Conservation (phyloP, 352 stramenopile genomes). For the Phytophthora hybrid region DNA sequence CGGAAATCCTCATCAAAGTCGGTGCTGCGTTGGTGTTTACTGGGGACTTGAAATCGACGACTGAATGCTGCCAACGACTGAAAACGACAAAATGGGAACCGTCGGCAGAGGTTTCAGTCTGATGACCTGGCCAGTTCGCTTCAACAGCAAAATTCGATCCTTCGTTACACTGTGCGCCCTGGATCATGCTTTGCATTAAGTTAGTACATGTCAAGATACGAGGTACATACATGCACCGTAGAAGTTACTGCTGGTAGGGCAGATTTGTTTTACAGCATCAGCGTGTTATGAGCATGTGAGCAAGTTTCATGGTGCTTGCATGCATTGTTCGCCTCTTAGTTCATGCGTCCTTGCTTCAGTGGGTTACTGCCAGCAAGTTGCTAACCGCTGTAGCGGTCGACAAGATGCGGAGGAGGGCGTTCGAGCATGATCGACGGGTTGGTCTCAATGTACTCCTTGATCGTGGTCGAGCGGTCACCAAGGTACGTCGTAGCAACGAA, state of each 20-base stretch:
- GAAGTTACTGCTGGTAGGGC: no score
- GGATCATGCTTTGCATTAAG: not conserved
- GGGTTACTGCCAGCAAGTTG: not conserved
- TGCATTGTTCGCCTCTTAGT: no score
- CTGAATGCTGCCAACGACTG: conserved; percentile 17
- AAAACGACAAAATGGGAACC: conserved; percentile 34
- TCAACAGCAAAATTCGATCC: not conserved
- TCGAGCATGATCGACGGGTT: conserved; percentile 88
- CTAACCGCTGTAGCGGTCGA: conserved; percentile 81
- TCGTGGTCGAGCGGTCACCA: conserved; percentile 88
- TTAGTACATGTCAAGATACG: no score
- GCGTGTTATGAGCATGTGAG: no score
- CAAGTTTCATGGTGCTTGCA: no score
- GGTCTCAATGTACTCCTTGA: conserved; percentile 84
- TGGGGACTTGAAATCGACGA: conserved; percentile 8
- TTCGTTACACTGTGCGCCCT: not conserved
- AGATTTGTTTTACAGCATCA: no score
- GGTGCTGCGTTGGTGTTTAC: not conserved
- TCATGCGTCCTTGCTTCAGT: not conserved
- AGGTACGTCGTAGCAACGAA: conserved; percentile 94
- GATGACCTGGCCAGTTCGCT: not conserved
- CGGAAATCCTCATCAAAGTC: conserved; percentile 27
- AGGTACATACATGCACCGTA: no score
- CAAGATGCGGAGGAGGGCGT: conserved; percentile 74
- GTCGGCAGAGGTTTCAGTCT: conserved; percentile 29